phyloP scores from a whole-genome alignment of 306 rosid species.

The Inga laurina region DNA sequence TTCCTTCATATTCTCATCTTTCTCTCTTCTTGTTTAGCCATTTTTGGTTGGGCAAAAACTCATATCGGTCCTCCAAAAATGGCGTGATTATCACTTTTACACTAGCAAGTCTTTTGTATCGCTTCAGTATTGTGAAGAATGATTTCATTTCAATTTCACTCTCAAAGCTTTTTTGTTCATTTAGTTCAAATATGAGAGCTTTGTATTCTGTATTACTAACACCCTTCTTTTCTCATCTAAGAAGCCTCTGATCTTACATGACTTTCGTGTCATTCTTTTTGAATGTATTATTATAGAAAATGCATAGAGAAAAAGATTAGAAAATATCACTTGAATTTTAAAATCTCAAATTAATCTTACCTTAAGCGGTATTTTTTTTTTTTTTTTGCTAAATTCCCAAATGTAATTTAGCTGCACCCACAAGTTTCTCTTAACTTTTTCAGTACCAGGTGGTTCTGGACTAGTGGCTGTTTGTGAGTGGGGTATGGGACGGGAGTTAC shows the following conservation, averaged over 20 bases:
- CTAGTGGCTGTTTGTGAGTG: not conserved
- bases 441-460: not conserved
- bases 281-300: not conserved
- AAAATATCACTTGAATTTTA: no score
- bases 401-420: conserved; percentile 15
- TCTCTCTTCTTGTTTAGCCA: not conserved
- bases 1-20: not conserved
- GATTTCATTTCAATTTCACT: not conserved
- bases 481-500: not conserved
- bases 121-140: not conserved
- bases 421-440: not conserved
- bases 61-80: not conserved
- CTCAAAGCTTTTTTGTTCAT: not conserved
- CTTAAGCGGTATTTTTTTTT: no score
- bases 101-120: not conserved
- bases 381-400: no score
- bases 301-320: not conserved
- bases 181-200: not conserved
- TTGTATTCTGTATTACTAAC: not conserved
- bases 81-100: not conserved
- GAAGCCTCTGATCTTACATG: not conserved
- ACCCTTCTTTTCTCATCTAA: not conserved
- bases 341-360: no score
- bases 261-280: not conserved
- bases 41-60: not conserved